These are phyloP conservation scores for Furcasterigmium sp. DNA, from an alignment of 2,329 filamentous ascomycete species.

Conservation along the genomic window DNA sequence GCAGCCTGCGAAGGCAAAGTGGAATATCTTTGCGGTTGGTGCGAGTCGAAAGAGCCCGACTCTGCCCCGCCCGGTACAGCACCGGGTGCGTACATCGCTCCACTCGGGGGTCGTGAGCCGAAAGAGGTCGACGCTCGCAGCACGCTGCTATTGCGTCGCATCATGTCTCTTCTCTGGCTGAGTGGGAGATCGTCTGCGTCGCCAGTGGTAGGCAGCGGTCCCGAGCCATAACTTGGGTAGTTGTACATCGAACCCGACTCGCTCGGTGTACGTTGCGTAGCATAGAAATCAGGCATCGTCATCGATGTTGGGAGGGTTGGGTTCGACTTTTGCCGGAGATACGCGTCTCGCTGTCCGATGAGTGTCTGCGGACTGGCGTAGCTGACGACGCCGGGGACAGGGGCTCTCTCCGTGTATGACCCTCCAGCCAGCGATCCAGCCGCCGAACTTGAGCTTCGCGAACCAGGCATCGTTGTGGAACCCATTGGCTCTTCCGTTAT, in stretches of 20 bases:
- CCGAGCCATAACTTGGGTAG: slow-evolving; percentile 21
- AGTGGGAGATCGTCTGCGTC: slow-evolving; percentile 67
- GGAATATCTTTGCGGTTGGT: slow-evolving; percentile 46
- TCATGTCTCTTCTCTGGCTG: slow-evolving; percentile 58
- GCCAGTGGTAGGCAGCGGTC: slow-evolving; percentile 20
- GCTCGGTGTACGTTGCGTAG: slow-evolving; percentile 22
- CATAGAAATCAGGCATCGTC: slow-evolving; percentile 18
- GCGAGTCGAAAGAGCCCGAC: slow-evolving; percentile 42
- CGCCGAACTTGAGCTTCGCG: slow-evolving; percentile 13
- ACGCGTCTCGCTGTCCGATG: slow-evolving; percentile 49
- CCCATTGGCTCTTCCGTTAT: slow-evolving; percentile 5
- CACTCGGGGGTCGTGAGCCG: slow-evolving; percentile 8
- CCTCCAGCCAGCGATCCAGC: slow-evolving; percentile 15
- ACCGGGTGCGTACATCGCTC: no score
- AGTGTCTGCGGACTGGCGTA: slow-evolving; percentile 50
- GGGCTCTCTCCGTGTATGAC: slow-evolving; percentile 6
- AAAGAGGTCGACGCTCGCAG: slow-evolving; percentile 21
- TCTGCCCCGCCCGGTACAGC: slow-evolving; percentile 22
- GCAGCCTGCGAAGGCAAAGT: slow-evolving; percentile 33
- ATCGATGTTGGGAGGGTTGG: slow-evolving; percentile 16
- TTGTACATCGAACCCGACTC: slow-evolving; percentile 37
- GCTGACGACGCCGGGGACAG: slow-evolving; percentile 41
- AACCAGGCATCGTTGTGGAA: slow-evolving; percentile 8
- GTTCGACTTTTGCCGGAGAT: slow-evolving; percentile 47
- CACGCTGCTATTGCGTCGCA: slow-evolving; percentile 43